A percentile compares a stretch with the other conserved stretches of the same genome.
These are phyloP conservation scores for Elasticomyces elasticus DNA, from an alignment of 495 filamentous ascomycete genomes.

Conservation along the genomic window DNA sequence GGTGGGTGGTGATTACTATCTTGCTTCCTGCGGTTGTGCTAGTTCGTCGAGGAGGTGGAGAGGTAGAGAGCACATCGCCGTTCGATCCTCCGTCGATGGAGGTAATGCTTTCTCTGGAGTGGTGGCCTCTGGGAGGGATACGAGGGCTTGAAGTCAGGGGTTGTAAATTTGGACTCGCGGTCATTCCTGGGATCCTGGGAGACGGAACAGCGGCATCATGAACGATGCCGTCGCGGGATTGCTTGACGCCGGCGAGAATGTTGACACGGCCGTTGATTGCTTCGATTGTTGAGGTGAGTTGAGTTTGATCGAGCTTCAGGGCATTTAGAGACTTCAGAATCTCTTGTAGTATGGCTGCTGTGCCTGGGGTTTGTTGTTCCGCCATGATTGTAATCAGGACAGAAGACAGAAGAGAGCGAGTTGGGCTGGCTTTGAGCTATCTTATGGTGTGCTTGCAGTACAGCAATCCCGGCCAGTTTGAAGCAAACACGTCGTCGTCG, in stretches of 20 bases:
- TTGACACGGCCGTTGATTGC: constrained; percentile 57
- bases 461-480: too few species aligned
- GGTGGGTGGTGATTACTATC: constrained; percentile 81
- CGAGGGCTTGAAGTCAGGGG: not conserved
- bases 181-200: not conserved
- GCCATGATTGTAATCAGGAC: not conserved
- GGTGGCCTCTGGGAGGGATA: constrained; percentile 3
- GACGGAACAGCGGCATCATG: constrained; percentile 24
- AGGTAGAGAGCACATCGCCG: not conserved
- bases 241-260: constrained; percentile 46
- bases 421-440: too few species aligned
- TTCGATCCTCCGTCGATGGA: constrained; percentile 15
- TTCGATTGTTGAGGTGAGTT: constrained; percentile 53
- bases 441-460: too few species aligned
- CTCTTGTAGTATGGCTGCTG: constrained; percentile 22
- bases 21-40: constrained; percentile 45
- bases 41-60: constrained; percentile 21
- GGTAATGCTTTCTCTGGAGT: constrained; percentile 8
- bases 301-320: constrained; percentile 47
- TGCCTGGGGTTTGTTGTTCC: not conserved
- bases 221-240: constrained; percentile 39
- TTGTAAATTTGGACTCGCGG: constrained; percentile 1
- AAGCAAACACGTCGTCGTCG: too few species aligned
- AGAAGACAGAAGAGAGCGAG: too few species aligned
- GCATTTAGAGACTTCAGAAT: constrained; percentile 43